These are phyloP conservation scores for Rhizopus stolonifer DNA, from an alignment of 371 early-diverging fungal species.

Conservation along the genomic window DNA sequence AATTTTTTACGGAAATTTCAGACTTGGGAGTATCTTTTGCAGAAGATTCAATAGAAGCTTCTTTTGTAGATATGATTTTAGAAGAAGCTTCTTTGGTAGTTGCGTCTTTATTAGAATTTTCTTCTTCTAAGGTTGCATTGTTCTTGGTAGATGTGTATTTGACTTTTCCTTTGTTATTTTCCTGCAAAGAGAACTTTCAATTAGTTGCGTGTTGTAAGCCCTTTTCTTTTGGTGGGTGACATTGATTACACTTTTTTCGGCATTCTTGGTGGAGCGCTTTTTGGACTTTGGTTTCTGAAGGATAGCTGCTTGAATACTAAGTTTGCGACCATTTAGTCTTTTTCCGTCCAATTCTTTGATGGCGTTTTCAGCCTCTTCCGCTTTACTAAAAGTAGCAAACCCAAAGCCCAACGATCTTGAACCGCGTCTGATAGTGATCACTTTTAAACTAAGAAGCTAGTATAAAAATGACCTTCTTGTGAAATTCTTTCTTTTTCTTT, in stretches of 20 bases:
- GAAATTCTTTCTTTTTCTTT: not conserved
- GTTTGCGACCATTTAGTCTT: conserved; percentile 75
- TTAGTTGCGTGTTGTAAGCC: too few species aligned
- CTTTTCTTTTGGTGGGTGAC: too few species aligned
- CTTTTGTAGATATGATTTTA: too few species aligned
- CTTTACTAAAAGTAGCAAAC: conserved; percentile 80
- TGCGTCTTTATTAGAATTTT: not conserved
- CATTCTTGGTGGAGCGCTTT: not conserved
- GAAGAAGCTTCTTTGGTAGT: conserved; percentile 9
- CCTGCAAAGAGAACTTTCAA: too few species aligned
- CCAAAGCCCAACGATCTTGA: conserved; percentile 68
- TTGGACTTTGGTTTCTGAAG: conserved; percentile 41
- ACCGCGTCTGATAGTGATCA: conserved; percentile 8
- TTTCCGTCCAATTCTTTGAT: conserved; percentile 67
- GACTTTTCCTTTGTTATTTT: not conserved
- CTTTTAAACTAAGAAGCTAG: conserved; percentile 6
- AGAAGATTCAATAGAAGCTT: not conserved
- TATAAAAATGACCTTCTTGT: conserved; percentile 1
- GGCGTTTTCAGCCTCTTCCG: conserved; percentile 76
- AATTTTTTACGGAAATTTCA: too few species aligned
- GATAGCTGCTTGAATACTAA: conserved; percentile 88
- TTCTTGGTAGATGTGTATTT: not conserved
- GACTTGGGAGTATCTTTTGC: not conserved
- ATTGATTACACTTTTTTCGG: conserved; percentile 1
- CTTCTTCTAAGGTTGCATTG: not conserved